Conservation (phyloP, 1,139 yeast genomes). For the Spathaspora sp. region DNA sequence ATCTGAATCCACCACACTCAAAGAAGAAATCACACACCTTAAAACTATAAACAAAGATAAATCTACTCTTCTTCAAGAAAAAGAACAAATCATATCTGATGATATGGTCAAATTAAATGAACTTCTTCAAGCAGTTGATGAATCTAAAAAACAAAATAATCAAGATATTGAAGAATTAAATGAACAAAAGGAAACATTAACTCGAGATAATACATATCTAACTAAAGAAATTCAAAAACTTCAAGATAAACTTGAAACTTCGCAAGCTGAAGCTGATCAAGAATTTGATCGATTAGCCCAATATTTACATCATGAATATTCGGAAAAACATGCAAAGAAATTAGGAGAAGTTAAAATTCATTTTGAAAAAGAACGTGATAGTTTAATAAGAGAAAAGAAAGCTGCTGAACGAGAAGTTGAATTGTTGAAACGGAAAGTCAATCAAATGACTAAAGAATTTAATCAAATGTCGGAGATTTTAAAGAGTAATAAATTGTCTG, state of each 20-base stretch:
- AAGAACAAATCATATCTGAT: conserved; percentile 24
- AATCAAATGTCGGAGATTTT: conserved; percentile 14
- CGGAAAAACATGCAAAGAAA: conserved; percentile 68
- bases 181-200: conserved; percentile 6
- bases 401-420: conserved; percentile 13
- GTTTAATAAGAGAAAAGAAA: conserved; percentile 9
- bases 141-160: conserved; percentile 15
- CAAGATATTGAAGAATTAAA: conserved; percentile 1
- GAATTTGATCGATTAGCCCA: conserved; percentile 60
- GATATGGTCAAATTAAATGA: conserved; percentile 25
- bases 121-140: conserved; percentile 20
- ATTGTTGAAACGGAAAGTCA: conserved; percentile 15
- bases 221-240: conserved; percentile 20
- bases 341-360: conserved; percentile 18
- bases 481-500: conserved; percentile 2
- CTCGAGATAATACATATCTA: conserved; percentile 14
- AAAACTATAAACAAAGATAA: conserved; percentile 3
- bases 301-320: conserved; percentile 65
- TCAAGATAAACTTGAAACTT: conserved; percentile 30
- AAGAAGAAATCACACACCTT: conserved; percentile 19
- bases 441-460: conserved; percentile 12
- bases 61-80: conserved; percentile 13
- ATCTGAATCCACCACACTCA: conserved; percentile 4
- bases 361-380: conserved; percentile 14
- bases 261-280: conserved; percentile 31